These are phyloP conservation scores for Fusarium setosum DNA, from an alignment of 2,329 filamentous ascomycete species.

Conservation along the genomic window DNA sequence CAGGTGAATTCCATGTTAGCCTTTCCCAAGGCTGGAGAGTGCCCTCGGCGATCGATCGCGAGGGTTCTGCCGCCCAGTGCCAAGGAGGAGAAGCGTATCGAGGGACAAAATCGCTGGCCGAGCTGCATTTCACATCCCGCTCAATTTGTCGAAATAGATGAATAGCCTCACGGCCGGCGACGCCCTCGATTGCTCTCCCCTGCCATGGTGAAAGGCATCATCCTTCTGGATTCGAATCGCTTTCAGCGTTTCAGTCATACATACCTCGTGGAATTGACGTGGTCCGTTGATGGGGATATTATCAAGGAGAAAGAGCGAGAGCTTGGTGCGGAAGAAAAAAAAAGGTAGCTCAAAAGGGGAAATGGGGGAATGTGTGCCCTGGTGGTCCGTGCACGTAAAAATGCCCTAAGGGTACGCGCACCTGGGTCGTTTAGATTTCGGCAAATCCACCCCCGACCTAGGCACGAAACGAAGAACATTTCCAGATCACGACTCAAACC, in stretches of 20 bases:
- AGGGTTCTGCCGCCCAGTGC: constrained; percentile 79
- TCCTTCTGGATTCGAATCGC: constrained; percentile 51
- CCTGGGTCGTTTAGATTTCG: constrained; percentile 48
- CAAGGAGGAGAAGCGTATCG: constrained; percentile 74
- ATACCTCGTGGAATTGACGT: constrained; percentile 57
- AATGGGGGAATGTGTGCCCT: constrained; percentile 50
- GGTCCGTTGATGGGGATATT: constrained; percentile 39
- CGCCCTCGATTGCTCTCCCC: constrained; percentile 69
- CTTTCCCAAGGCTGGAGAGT: constrained; percentile 70
- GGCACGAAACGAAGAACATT: constrained; percentile 45
- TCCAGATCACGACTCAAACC: constrained; percentile 46
- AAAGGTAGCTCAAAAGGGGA: constrained; percentile 5
- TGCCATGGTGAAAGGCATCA: constrained; percentile 63
- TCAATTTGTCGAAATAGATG: constrained; percentile 25
- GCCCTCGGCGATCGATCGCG: constrained; percentile 66
- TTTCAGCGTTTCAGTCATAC: constrained; percentile 48
- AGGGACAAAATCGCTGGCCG: constrained; percentile 36
- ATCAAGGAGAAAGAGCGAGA: constrained; percentile 35
- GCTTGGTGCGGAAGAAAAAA: constrained; percentile 30
- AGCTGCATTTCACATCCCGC: constrained; percentile 15
- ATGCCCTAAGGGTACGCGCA: constrained; percentile 55
- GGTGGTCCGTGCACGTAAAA: constrained; percentile 56
- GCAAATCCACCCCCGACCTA: constrained; percentile 54
- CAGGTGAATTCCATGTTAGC: constrained; percentile 64
- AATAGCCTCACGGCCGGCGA: constrained; percentile 38